These are phyloP conservation scores for Nigrospora osmanthi DNA, from an alignment of 2,329 filamentous ascomycete species.

Conservation along the genomic window DNA sequence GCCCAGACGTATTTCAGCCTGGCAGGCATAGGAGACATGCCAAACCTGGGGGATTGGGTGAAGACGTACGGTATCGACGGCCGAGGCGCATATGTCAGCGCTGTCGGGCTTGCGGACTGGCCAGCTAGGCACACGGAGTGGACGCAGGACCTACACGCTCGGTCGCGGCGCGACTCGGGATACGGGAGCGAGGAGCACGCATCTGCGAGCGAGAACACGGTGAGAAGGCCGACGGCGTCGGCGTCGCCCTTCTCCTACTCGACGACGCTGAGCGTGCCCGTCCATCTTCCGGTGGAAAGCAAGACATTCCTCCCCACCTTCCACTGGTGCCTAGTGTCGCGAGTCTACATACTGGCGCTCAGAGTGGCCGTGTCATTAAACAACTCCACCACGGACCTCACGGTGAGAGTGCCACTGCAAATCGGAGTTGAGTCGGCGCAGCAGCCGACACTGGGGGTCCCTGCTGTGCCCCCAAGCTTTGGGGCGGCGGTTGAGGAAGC, in stretches of 20 bases:
- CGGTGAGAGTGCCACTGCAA: conserved; percentile 40
- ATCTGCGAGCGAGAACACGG: conserved; percentile 19
- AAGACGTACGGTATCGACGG: conserved; percentile 28
- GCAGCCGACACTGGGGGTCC: conserved; percentile 11
- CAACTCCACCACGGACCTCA: conserved; percentile 27
- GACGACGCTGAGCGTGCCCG: conserved; percentile 36
- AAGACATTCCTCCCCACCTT: conserved; percentile 49
- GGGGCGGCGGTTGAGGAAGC: conserved; percentile 39
- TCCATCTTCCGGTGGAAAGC: conserved; percentile 36
- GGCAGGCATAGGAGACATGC: conserved; percentile 34
- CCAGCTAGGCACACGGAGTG: conserved; percentile 29
- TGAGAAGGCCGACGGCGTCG: conserved; percentile 7
- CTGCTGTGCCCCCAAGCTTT: conserved; percentile 37
- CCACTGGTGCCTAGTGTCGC: conserved; percentile 48
- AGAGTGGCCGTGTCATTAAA: conserved; percentile 30
- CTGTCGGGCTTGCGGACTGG: conserved; percentile 25
- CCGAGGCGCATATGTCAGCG: conserved; percentile 37
- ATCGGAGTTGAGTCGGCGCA: conserved; percentile 31
- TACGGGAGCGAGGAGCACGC: conserved; percentile 37
- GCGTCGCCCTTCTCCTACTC: conserved; percentile 28
- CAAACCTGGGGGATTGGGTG: conserved; percentile 40
- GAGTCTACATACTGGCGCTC: conserved; percentile 44
- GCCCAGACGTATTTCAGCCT: conserved; percentile 45
- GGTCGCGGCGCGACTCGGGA: conserved; percentile 42
- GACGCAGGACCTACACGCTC: conserved; percentile 25